Evolutionary conservation across 129 eudicot species (phyloP).

Genomic region (Lactuca saligna): DNA sequence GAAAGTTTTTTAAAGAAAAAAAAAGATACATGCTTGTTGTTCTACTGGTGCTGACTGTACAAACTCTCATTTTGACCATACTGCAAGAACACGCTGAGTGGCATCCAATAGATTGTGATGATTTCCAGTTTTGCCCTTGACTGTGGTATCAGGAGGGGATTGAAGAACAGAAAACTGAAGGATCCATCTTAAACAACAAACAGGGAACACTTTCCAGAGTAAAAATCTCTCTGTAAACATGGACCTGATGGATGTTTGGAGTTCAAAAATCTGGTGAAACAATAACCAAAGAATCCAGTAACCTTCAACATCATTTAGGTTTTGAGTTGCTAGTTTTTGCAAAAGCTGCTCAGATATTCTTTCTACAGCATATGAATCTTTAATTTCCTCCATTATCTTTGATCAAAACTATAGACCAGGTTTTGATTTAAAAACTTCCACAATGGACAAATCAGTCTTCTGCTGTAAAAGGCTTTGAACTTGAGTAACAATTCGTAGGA

Average conservation of each 20-base stretch:
- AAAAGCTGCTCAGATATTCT: slow-evolving; percentile 82
- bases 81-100: slow-evolving; percentile 59
- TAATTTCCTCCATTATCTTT: slow-evolving; percentile 64
- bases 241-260: slow-evolving; percentile 52
- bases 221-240: no score
- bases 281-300: slow-evolving; percentile 89
- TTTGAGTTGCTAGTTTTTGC: slow-evolving; percentile 58
- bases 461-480: slow-evolving; percentile 43
- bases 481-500: no score
- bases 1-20: no score
- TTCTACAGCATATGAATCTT: slow-evolving; percentile 79
- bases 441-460: slow-evolving; percentile 22
- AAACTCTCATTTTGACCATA: slow-evolving; percentile 87
- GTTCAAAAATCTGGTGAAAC: slow-evolving; percentile 53
- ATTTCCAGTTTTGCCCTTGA: slow-evolving; percentile 37
- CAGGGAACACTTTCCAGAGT: slow-evolving; percentile 89
- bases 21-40: slow-evolving; percentile 92
- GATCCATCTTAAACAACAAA: slow-evolving; percentile 85
- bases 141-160: slow-evolving; percentile 53
- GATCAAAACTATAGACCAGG: slow-evolving; percentile 68
- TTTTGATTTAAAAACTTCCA: slow-evolving; percentile 41
- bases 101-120: slow-evolving; percentile 47
- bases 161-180: no score
- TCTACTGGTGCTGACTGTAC: slow-evolving; percentile 77
- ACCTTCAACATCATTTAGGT: slow-evolving; percentile 63